Evolutionary conservation across 2,329 filamentous ascomycete genomes (phyloP), one percentile per base, ranked within the genome.

Genomic region (Penicillium palitans): DNA sequence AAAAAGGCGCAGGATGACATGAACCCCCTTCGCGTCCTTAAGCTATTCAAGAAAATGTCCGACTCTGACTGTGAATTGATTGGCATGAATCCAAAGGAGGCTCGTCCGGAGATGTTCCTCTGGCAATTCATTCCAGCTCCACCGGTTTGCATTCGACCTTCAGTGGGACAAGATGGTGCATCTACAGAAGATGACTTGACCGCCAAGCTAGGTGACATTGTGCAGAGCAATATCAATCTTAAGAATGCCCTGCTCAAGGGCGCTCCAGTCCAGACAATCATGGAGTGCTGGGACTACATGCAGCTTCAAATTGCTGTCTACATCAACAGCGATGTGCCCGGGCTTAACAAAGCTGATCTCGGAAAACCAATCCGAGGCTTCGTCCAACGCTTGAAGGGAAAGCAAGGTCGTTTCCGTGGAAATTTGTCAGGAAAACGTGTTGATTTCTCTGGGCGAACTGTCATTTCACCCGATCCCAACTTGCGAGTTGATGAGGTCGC

Each of bases 221-320:
- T 97, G 10, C 91, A 96, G 68, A 91, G 96, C 63, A 96, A 93
- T 70, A 89, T 90, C 55, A 86, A 96, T 67, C 91, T 99, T 62
- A 87, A 90, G 50, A 89, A 90, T 24, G 91, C 91, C 0, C 76
- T 98, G 17, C 83, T 89, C 60, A 92, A 91, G 66, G 93, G 93
- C 10, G 90, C 93, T 15, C 87, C 91, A 0, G 84, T 99, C 2
- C 86, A 90, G 64, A 96, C 91, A 0, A 90, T 98, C 57, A 96
- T 98, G 87, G 95, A 99, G 73, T 92, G 96, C 68, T 99, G 95
- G 95, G 95, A 99, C 71, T 98, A 93, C 69, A 80, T 99, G 60
- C 93, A 98, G 71, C 83, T 96, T 9, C 93, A 98, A 70, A 90
- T 98, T 60, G 95, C 93, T 60, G 92, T 98, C 83, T 98, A 99